Evolutionary conservation across 2,329 filamentous ascomycete species (phyloP).

Genomic region (Clarireedia hainanense): DNA sequence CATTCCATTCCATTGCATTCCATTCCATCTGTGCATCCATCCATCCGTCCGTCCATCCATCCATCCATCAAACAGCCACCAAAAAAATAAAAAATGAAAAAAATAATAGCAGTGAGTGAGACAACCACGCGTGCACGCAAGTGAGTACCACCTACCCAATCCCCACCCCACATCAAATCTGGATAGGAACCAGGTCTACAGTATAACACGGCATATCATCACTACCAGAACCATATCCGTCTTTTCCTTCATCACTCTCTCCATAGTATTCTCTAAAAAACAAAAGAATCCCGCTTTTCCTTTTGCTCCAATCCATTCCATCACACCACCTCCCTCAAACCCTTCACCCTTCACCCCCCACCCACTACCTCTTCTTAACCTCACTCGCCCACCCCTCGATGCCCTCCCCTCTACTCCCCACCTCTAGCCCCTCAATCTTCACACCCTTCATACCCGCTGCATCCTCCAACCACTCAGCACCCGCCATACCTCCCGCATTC

Average conservation of each 20-base stretch:
- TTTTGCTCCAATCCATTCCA: background rate
- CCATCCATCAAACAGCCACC: background rate
- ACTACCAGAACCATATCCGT: background rate
- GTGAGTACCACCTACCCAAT: too few relatives aligned
- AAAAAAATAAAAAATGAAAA: too few relatives aligned
- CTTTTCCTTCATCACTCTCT: too few relatives aligned
- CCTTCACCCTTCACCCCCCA: background rate
- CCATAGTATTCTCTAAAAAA: too few relatives aligned
- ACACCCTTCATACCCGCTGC: conserved; percentile 82
- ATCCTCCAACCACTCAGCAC: conserved; percentile 73
- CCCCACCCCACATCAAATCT: too few relatives aligned
- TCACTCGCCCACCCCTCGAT: conserved; percentile 93
- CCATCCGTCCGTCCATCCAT: too few relatives aligned
- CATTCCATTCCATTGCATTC: too few relatives aligned
- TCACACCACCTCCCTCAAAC: background rate
- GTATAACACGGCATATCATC: background rate
- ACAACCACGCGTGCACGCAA: background rate
- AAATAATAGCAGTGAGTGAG: too few relatives aligned
- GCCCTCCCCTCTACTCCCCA: conserved; percentile 79
- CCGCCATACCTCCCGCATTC: conserved; percentile 92
- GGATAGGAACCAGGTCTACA: background rate
- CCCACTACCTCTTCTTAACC: conserved; percentile 54
- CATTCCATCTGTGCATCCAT: background rate
- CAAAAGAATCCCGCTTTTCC: background rate
- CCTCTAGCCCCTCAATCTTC: conserved; percentile 62